A percentile compares a stretch with the other conserved stretches of the same genome.
Conservation (phyloP, 352 stramenopile species). For the Phytophthora sansomeana region DNA sequence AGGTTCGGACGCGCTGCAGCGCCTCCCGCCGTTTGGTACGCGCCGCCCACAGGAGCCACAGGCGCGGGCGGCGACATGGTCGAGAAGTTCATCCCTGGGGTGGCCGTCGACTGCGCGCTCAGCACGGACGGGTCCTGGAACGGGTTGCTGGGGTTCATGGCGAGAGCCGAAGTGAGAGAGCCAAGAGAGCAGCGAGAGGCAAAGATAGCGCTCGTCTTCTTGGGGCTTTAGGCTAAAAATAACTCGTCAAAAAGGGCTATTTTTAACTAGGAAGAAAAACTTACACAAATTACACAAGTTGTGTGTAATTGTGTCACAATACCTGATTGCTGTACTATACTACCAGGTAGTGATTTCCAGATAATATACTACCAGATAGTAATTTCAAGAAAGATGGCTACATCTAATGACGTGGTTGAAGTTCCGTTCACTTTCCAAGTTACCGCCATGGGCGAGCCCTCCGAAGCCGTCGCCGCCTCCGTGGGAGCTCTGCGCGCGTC, state of each 20-base stretch:
- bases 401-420: slow-evolving; percentile 44
- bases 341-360: too few species aligned
- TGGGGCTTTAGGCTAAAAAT: not conserved
- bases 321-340: too few species aligned
- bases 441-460: slow-evolving; percentile 6
- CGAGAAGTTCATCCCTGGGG: slow-evolving; percentile 32
- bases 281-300: too few species aligned
- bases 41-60: slow-evolving; percentile 37
- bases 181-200: not conserved
- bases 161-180: slow-evolving; percentile 21
- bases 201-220: slow-evolving; percentile 18
- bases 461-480: slow-evolving; percentile 50
- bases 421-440: slow-evolving; percentile 7
- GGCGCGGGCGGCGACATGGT: slow-evolving; percentile 46
- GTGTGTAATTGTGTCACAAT: too few species aligned
- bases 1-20: slow-evolving; percentile 54
- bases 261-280: not conserved
- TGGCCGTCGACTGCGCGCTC: slow-evolving; percentile 36
- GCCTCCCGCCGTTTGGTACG: slow-evolving; percentile 41
- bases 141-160: slow-evolving; percentile 43
- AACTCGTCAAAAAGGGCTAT: not conserved
- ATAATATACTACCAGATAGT: too few species aligned
- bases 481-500: slow-evolving; percentile 56
- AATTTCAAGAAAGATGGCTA: too few species aligned
- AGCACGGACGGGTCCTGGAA: slow-evolving; percentile 58